Evolutionary conservation across 768 basidiomycete genomes (phyloP).

Genomic region (Hericium rajendrae): DNA sequence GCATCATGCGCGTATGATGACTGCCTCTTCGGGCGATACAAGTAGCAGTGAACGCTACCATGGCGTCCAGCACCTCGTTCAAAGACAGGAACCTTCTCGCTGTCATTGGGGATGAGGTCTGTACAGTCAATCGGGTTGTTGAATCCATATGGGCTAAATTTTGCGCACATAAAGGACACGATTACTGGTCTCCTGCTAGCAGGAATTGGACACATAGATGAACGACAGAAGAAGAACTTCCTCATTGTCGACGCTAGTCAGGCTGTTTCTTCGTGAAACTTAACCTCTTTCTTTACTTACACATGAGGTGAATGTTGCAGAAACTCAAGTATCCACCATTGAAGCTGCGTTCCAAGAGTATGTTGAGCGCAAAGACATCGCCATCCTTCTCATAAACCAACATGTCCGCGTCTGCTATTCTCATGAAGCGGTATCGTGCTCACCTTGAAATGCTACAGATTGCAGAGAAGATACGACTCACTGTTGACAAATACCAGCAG

Average conservation of each 20-base stretch:
- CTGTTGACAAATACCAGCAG: slow-evolving; percentile 91
- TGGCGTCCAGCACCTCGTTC: slow-evolving; percentile 45
- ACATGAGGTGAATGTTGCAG: slow-evolving; percentile 29
- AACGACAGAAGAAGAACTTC: slow-evolving; percentile 95
- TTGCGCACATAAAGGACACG: slow-evolving; percentile 59
- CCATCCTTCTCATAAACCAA: slow-evolving; percentile 96
- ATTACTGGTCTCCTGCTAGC: slow-evolving; percentile 94
- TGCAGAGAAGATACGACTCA: slow-evolving; percentile 93
- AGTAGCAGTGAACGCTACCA: slow-evolving; percentile 15
- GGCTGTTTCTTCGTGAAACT: background rate
- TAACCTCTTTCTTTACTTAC: background rate
- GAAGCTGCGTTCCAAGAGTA: slow-evolving; percentile 92
- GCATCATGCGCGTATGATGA: background rate
- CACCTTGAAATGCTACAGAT: slow-evolving; percentile 41
- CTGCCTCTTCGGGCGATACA: background rate
- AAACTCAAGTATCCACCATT: slow-evolving; percentile 84
- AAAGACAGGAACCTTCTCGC: slow-evolving; percentile 85
- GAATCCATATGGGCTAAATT: slow-evolving; percentile 10
- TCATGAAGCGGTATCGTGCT: background rate
- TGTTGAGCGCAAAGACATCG: slow-evolving; percentile 90
- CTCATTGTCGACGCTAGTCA: slow-evolving; percentile 87
- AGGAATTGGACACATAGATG: slow-evolving; percentile 86
- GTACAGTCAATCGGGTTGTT: slow-evolving; percentile 7
- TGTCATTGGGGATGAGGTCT: slow-evolving; percentile 95
- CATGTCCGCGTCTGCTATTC: slow-evolving; percentile 51